phyloP scores from a whole-genome alignment of 495 filamentous ascomycete species.

The Talaromyces nanjingensis region DNA sequence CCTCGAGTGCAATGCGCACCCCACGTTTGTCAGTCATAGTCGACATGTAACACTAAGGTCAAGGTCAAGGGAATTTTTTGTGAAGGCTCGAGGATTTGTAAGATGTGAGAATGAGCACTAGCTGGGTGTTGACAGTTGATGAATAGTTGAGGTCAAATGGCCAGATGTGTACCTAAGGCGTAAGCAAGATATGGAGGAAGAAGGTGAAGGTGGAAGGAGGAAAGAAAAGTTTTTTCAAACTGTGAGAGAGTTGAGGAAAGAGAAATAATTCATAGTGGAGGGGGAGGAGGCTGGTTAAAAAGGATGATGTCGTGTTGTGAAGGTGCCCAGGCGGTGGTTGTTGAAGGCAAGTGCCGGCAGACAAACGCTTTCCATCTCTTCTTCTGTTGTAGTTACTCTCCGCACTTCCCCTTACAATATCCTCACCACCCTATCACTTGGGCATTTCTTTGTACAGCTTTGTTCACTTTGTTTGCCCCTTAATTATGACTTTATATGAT shows the following conservation, averaged over 20 bases:
- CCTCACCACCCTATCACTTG: background rate
- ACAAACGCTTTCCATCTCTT: background rate
- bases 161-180: background rate
- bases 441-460: background rate
- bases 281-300: background rate
- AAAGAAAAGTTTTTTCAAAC: background rate
- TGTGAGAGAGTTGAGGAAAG: background rate
- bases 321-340: no score
- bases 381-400: background rate
- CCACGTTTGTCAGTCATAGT: background rate
- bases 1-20: conserved; percentile 61
- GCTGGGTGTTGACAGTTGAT: background rate
- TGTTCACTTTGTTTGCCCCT: background rate
- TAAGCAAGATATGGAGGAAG: background rate
- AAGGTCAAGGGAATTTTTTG: background rate
- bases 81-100: background rate
- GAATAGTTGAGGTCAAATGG: background rate
- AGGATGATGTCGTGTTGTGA: background rate
- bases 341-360: background rate
- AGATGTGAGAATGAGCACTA: background rate
- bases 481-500: conserved; percentile 28
- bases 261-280: background rate
- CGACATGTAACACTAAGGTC: background rate
- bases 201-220: background rate
- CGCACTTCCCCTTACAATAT: background rate